phyloP scores from a whole-genome alignment of 352 stramenopile species.

The Aphanomyces astaci region DNA sequence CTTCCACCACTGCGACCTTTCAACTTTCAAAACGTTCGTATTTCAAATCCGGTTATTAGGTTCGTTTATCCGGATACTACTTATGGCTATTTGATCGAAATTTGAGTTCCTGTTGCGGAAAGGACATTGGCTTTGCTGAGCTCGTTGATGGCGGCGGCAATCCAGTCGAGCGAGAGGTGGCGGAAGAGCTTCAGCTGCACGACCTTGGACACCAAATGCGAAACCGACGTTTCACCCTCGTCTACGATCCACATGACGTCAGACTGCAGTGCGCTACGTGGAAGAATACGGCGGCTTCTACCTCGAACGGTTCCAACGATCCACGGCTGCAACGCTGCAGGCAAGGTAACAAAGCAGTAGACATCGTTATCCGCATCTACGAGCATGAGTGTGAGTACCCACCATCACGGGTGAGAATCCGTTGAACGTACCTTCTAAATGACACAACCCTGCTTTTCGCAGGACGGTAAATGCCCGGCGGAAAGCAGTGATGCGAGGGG shows the following conservation, averaged over 20 bases:
- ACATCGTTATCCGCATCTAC: slow-evolving; percentile 1
- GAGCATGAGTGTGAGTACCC: not conserved
- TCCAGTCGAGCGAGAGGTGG: slow-evolving; percentile 3
- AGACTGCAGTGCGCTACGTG: no score
- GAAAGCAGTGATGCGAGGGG: not conserved
- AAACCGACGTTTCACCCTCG: not conserved
- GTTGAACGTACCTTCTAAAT: not conserved
- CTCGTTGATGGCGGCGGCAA: not conserved
- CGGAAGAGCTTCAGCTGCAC: not conserved
- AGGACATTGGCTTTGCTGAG: not conserved
- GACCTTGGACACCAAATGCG: not conserved
- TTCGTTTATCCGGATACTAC: not conserved
- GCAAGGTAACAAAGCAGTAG: not conserved
- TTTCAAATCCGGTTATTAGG: not conserved
- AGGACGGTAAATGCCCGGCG: not conserved
- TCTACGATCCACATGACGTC: not conserved
- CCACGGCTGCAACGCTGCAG: not conserved
- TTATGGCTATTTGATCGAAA: not conserved
- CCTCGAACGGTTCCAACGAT: not conserved
- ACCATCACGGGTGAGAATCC: not conserved
- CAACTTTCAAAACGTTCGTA: not conserved
- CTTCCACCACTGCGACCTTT: not conserved
- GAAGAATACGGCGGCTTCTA: no score
- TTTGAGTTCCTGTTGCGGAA: not conserved
- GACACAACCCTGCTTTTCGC: slow-evolving; percentile 2